Conservation (phyloP, 768 basidiomycete species). For the Pisolithus albus region DNA sequence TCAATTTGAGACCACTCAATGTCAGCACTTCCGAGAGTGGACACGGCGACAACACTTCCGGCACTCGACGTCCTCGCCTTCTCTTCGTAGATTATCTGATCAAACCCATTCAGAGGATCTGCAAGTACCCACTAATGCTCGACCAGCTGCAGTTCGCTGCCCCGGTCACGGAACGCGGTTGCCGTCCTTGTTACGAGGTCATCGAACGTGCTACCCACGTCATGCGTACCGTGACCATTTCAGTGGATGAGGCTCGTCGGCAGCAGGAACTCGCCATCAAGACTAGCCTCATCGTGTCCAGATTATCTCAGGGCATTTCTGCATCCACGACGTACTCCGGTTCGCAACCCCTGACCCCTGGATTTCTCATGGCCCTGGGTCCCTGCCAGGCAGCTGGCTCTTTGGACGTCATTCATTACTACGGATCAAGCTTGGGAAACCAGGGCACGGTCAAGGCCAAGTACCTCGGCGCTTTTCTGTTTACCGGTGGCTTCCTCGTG, state of each 20-base stretch:
- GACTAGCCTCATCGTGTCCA: conserved; percentile 60
- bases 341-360: conserved; percentile 37
- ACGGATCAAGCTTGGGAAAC: conserved; percentile 36
- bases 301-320: conserved; percentile 43
- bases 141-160: conserved; percentile 46
- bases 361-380: conserved; percentile 72
- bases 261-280: conserved; percentile 58
- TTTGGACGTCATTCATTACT: conserved; percentile 78
- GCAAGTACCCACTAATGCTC: conserved; percentile 89
- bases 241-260: conserved; percentile 77
- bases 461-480: conserved; percentile 89
- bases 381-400: conserved; percentile 77
- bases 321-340: conserved; percentile 23
- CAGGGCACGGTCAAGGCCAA: conserved; percentile 61
- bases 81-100: conserved; percentile 86
- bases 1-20: conserved; percentile 27
- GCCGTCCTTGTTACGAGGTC: conserved; percentile 5
- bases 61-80: conserved; percentile 36
- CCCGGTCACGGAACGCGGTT: background rate
- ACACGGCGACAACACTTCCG: conserved; percentile 23
- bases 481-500: conserved; percentile 76
- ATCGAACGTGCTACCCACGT: conserved; percentile 48
- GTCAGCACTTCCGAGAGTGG: conserved; percentile 26
- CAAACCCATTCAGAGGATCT: conserved; percentile 94
- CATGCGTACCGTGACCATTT: conserved; percentile 69